Conservation (phyloP, 2,329 filamentous ascomycete genomes). For the Aspergillus fumigatus region DNA sequence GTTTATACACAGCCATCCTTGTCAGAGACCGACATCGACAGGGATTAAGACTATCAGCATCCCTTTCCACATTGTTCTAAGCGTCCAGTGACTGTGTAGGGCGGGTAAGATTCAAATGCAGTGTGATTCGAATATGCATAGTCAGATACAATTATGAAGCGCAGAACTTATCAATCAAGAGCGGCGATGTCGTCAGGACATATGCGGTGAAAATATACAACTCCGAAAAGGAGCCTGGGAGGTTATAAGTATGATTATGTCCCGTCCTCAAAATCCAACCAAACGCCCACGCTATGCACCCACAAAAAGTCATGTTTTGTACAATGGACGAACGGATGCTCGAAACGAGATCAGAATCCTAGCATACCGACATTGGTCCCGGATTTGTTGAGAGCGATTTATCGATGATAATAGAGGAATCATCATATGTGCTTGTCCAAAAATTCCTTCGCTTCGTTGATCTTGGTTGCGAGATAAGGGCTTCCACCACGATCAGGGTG, state of each 20-base stretch:
- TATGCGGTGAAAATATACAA: slow-evolving; percentile 63
- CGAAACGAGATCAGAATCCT: background rate
- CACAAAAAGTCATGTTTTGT: slow-evolving; percentile 25
- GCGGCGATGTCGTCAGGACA: slow-evolving; percentile 60
- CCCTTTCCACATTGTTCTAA: background rate
- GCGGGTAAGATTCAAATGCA: background rate
- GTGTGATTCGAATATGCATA: background rate
- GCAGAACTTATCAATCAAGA: slow-evolving; percentile 38
- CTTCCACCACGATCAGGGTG: slow-evolving; percentile 96
- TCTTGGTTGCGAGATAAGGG: slow-evolving; percentile 93
- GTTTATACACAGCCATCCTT: background rate
- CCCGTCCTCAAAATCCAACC: slow-evolving; percentile 26
- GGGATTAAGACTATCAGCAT: background rate
- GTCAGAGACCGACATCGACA: background rate
- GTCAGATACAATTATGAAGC: slow-evolving; percentile 14
- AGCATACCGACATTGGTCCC: background rate
- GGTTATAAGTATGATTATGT: slow-evolving; percentile 6
- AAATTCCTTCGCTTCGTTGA: slow-evolving; percentile 97
- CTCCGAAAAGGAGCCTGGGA: slow-evolving; percentile 35
- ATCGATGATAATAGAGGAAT: background rate
- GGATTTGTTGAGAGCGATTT: background rate
- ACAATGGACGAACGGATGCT: slow-evolving; percentile 8
- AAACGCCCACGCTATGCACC: slow-evolving; percentile 42
- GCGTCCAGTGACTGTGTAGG: background rate
- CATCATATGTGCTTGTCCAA: slow-evolving; percentile 65